Evolutionary conservation across 2,329 filamentous ascomycete genomes (phyloP).

Genomic region (Stagonosporopsis cucurbitacearum): DNA sequence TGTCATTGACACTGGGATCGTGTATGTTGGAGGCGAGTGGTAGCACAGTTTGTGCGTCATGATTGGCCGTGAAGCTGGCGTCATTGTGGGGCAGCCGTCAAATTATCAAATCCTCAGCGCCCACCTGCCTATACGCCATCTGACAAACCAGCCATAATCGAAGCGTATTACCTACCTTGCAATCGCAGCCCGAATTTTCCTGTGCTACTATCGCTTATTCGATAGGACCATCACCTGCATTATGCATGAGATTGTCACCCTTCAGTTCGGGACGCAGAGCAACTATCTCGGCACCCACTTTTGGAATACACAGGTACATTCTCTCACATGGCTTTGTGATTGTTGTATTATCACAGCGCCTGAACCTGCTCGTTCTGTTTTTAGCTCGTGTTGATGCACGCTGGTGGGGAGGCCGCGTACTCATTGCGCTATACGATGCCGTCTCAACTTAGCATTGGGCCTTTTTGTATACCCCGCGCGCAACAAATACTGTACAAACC

Average conservation of each 20-base stretch:
- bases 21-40: no score
- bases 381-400: constrained; percentile 12
- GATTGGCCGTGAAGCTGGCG: constrained; percentile 4
- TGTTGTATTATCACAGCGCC: neutral
- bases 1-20: neutral
- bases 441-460: neutral
- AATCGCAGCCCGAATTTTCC: neutral
- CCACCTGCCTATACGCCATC: neutral
- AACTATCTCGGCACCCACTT: constrained; percentile 97
- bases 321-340: neutral
- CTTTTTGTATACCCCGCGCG: neutral
- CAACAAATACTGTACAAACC: neutral
- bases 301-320: constrained; percentile 85
- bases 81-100: constrained; percentile 19
- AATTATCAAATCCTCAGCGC: constrained; percentile 11
- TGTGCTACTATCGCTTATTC: neutral
- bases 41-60: neutral
- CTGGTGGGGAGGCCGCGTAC: constrained; percentile 27
- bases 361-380: neutral
- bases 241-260: constrained; percentile 95
- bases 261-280: constrained; percentile 90
- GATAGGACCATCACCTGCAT: neutral
- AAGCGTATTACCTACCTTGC: neutral
- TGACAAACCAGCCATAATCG: neutral
- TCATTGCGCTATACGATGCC: constrained; percentile 14